Conservation (phyloP, 805 yeast genomes). For the Wickerhamomyces canadensis region DNA sequence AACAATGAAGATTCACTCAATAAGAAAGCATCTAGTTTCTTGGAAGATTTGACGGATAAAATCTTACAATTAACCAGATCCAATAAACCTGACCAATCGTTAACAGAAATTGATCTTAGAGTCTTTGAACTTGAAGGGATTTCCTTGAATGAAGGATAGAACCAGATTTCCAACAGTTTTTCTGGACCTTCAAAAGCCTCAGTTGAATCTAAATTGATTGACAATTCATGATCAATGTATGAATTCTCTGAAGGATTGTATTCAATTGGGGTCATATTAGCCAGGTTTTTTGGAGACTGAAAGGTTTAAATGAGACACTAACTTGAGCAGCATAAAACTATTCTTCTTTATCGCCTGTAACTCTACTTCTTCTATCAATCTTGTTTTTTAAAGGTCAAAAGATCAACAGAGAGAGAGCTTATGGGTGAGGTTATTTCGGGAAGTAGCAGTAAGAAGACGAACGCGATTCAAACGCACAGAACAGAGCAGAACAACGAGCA, state of each 20-base stretch:
- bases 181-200: constrained; percentile 98
- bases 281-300: constrained; percentile 18
- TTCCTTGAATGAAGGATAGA: constrained; percentile 46
- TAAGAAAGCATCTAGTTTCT: constrained; percentile 72
- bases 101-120: constrained; percentile 58
- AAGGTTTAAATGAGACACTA: constrained; percentile 13
- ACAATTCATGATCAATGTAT: constrained; percentile 72
- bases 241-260: constrained; percentile 34
- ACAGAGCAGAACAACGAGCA: no score
- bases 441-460: no score
- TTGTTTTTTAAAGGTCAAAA: no score
- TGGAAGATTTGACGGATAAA: constrained; percentile 67
- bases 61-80: constrained; percentile 86
- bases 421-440: neutral
- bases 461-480: no score
- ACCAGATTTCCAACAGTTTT: constrained; percentile 87
- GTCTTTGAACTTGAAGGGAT: constrained; percentile 36
- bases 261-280: constrained; percentile 29
- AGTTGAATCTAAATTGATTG: constrained; percentile 77
- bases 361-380: no score
- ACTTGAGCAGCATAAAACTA: constrained; percentile 15
- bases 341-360: no score
- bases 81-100: constrained; percentile 65
- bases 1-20: constrained; percentile 87
- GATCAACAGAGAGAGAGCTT: neutral